phyloP scores from a whole-genome alignment of 306 rosid genomes.

The Casuarina equisetifolia region DNA sequence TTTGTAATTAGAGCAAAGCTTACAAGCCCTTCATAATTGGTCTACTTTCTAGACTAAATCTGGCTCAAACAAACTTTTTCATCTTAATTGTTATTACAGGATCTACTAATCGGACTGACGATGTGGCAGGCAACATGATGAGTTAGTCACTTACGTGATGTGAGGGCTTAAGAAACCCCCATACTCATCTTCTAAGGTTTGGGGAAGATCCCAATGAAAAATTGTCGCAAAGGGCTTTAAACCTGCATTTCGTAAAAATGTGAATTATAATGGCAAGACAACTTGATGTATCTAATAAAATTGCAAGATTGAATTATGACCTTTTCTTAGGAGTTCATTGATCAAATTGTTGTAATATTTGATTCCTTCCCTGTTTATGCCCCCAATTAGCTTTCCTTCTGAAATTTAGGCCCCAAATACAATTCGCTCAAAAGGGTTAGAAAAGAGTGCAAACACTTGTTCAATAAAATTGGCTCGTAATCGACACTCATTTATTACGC shows the following conservation, averaged over 20 bases:
- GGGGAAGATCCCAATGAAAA: constrained; percentile 51
- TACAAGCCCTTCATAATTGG: no score
- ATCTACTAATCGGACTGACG: no score
- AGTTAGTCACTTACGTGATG: constrained; percentile 42
- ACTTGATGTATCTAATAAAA: no score
- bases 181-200: constrained; percentile 49
- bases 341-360: constrained; percentile 57
- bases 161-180: constrained; percentile 48
- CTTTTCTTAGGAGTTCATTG: constrained; percentile 46
- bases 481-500: no score
- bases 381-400: constrained; percentile 61
- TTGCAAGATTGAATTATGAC: constrained; percentile 20
- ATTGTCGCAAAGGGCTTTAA: constrained; percentile 48
- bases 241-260: constrained; percentile 15
- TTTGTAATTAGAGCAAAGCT: not conserved
- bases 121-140: not conserved
- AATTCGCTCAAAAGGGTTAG: no score
- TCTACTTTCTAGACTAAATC: no score
- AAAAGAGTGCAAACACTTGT: no score
- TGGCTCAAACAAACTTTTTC: no score
- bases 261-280: no score
- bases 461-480: no score
- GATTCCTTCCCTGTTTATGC: constrained; percentile 52
- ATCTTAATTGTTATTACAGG: no score
- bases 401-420: not conserved